Evolutionary conservation across 805 yeast species (phyloP).

Genomic region (Suhomyces emberorum): DNA sequence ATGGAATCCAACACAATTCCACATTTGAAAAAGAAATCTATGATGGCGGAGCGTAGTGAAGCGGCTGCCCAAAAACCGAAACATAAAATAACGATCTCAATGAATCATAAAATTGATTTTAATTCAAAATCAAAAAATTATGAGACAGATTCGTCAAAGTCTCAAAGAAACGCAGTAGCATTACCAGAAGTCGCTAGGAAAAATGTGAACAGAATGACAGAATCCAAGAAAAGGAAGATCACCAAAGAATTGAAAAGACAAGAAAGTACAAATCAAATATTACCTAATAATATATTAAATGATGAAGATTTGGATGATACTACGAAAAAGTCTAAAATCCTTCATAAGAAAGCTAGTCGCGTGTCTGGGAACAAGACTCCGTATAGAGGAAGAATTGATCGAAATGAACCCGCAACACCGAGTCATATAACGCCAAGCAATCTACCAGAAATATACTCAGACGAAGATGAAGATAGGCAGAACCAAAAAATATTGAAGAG

Average conservation of each 20-base stretch:
- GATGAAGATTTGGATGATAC: slow-evolving; percentile 1
- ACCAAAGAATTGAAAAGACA: neutral
- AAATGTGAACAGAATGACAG: slow-evolving; percentile 5
- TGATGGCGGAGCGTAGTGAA: slow-evolving; percentile 27
- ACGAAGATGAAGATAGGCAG: slow-evolving; percentile 26
- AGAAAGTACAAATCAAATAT: neutral
- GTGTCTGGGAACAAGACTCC: slow-evolving; percentile 5
- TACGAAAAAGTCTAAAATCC: slow-evolving; percentile 1
- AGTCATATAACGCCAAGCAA: slow-evolving; percentile 13
- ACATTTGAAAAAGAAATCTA: slow-evolving; percentile 23
- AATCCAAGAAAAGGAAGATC: slow-evolving; percentile 2
- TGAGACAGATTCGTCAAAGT: neutral
- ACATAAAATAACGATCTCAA: slow-evolving; percentile 24
- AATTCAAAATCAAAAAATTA: slow-evolving; percentile 1
- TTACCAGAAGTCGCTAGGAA: slow-evolving; percentile 39
- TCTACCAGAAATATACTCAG: slow-evolving; percentile 41
- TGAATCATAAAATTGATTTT: slow-evolving; percentile 18
- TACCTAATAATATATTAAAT: slow-evolving; percentile 1
- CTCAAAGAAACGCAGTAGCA: slow-evolving; percentile 35
- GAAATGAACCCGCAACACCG: slow-evolving; percentile 12
- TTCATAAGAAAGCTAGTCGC: slow-evolving; percentile 11
- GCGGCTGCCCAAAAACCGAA: slow-evolving; percentile 24
- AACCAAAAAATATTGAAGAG: slow-evolving; percentile 22
- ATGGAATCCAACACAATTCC: slow-evolving; percentile 18
- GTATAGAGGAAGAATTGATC: neutral